Evolutionary conservation across 2,329 filamentous ascomycete species (phyloP), one percentile per base, ranked within the genome.

Genomic region (Calonectria hawksworthii): DNA sequence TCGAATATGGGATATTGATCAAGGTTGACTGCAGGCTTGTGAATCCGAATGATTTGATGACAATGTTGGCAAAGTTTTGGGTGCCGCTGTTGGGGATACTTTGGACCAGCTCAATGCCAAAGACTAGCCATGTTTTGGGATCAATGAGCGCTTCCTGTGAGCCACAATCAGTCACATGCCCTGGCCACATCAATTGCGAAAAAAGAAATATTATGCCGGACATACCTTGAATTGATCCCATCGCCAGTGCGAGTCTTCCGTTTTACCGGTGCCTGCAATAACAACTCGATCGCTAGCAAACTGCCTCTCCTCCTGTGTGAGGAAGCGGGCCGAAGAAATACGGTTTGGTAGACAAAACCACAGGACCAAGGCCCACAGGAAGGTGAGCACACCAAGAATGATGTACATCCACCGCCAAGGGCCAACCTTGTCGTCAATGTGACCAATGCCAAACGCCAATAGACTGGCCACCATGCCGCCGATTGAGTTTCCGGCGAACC

Each of bases 321-420:
- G 87, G 80, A 94, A 94, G 0, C 82, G 83, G 1, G 93, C 92
- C 2, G 84, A 88, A 1, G 88, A 88, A 56, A 92, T 90, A 47
- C 82, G 85, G 74, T 92, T 88, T 0, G 90, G 90, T 2, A 92
- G 86, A 7, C 88, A 79, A 28, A 86, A 76, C 73, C 88, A 86
- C 50, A 92, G 77, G 0, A 86, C 83, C 4, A 90, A 83, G 0
- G 86, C 86, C 87, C 90, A 89, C 3, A 90, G 76, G 64, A 90
- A 88, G 0, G 90, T 92, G 0, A 83, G 79, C 0, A 86, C 73
- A 1, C 91, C 90, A 0, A 92, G 85, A 36, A 91, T 85, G 72
- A 90, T 89, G 79, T 90, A 92, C 87, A 92, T 89, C 87, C 88
- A 91, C 66, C 87, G 86, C 90, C 90, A 92, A 4, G 89, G 87